Evolutionary conservation across 306 rosid species (phyloP), one percentile per base, ranked within the genome.

Genomic region (Hylodesmum podocarpum): DNA sequence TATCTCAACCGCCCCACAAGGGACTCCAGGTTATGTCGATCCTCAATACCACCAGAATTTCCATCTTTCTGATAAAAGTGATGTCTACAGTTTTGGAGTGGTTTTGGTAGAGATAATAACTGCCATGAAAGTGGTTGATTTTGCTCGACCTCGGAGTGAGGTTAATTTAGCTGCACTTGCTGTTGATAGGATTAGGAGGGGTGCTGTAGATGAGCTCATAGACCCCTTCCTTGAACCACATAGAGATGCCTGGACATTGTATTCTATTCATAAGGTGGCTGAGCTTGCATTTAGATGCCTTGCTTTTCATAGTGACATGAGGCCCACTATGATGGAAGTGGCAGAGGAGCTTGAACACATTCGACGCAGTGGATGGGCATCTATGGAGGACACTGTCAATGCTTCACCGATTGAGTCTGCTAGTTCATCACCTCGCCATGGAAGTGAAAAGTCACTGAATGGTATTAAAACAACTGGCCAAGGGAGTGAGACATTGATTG

Each of bases 251-350:
- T 96, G 99, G 98, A 96, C 99, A 25, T 89, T 96, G 7, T 87
- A 91, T 65, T 92, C 99, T 11, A 37, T 96, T 41, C 88, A 92
- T 88, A 96, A 92, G 85, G 93, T 89, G 29, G 96, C 93, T 34
- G 99, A 96, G 75, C 97, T 96, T 76, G 99, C 99, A 66, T 96
- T 96, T 80, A 86, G 99, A 75, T 96, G 99, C 87, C 92, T 96
- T 31, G 98, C 99, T 44, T 96, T 92, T 80, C 98, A 91, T 44
- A 88, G 98, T 49, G 98, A 96, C 83, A 84, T 77, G 86, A 92
- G 99, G 84, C 99, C 99, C 46, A 82, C 96, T 7, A 96, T 96
- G 99, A 86, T 72, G 68, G 99, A 96, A 84, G 99, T 89, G 65
- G 98, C 98, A 0, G 98, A 91, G 53, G 99, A 96, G 85, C 88